Conservation (phyloP, 345 rosid species). For the Corymbia maculata region DNA sequence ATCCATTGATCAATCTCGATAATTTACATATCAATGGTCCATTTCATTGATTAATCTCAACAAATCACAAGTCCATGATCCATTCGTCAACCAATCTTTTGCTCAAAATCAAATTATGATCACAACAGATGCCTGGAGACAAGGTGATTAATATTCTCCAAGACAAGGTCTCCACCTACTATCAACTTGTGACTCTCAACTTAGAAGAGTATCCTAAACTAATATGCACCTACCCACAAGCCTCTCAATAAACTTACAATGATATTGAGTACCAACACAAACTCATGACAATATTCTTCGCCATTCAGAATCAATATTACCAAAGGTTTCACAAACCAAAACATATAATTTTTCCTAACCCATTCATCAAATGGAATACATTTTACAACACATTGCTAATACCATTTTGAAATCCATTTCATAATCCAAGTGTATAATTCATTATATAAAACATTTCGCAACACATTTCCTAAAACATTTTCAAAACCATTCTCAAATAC, state of each 20-base stretch:
- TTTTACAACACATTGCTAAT: neutral
- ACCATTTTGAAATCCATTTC: neutral
- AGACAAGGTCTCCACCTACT: neutral
- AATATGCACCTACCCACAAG: neutral
- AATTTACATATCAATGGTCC: neutral
- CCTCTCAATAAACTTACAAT: neutral
- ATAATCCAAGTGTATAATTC: neutral
- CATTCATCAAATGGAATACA: accelerated
- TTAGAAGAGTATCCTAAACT: accelerated
- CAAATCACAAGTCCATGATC: neutral
- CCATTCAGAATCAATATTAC: neutral
- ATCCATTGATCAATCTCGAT: neutral
- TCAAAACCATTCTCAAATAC: neutral
- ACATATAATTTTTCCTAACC: neutral
- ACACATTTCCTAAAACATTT: neutral
- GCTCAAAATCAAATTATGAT: neutral
- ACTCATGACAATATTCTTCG: neutral
- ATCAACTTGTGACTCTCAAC: neutral
- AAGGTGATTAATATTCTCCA: too few relatives aligned
- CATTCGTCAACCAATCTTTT: neutral
- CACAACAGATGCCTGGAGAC: neutral
- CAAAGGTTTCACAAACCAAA: neutral
- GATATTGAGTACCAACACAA: neutral
- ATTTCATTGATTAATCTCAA: too few relatives aligned
- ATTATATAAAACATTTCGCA: neutral